Evolutionary conservation across 163 green algal species (phyloP), one percentile per base, ranked within the genome.

Genomic region (Volvox carteri): DNA sequence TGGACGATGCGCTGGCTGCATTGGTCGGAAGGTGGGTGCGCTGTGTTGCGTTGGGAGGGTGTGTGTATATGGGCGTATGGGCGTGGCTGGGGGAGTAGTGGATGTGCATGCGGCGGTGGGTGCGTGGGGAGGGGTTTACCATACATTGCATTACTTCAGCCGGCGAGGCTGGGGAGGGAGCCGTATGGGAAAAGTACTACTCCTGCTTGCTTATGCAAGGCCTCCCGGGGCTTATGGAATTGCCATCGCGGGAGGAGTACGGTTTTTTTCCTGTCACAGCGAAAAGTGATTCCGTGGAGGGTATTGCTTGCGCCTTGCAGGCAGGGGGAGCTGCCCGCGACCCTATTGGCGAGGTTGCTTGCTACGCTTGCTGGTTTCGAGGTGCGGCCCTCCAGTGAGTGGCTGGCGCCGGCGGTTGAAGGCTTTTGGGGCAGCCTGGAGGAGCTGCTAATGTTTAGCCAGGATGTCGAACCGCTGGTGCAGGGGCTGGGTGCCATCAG

Each of bases 1-100:
- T 86, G 78, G 78, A 86, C 12, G 14, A 18, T 2, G 83, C 83
- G 37, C 81, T 87, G 65, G 81, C 21, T 44, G 65, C 23, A 12
- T 67, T 87, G 44, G 16, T 79, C 28, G 35, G 25, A 23, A 73
- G 83, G 83, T 88, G 50, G n/a, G n/a, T n/a, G n/a, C n/a, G n/a
- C n/a, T n/a, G n/a, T 1, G 62, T n/a, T 35, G 44, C 18, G 33
- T 33, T 28, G 65, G 70, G 14, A 8, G 41, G 5, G 39, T 28
- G 70, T 39, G 19, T 35, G 70, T 39, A 19, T 28, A 23, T 35
- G 2, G 70, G 70, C 21, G 39, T 58, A n/a, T n/a, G n/a, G n/a
- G n/a, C n/a, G n/a, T n/a, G n/a, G n/a, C n/a, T n/a, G n/a, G n/a
- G n/a, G 35, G 65, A 46, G 30, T 14, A 46, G 9, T 75, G 56